phyloP scores from a whole-genome alignment of 2,329 filamentous ascomycete genomes.

The Myriangium duriaei region DNA sequence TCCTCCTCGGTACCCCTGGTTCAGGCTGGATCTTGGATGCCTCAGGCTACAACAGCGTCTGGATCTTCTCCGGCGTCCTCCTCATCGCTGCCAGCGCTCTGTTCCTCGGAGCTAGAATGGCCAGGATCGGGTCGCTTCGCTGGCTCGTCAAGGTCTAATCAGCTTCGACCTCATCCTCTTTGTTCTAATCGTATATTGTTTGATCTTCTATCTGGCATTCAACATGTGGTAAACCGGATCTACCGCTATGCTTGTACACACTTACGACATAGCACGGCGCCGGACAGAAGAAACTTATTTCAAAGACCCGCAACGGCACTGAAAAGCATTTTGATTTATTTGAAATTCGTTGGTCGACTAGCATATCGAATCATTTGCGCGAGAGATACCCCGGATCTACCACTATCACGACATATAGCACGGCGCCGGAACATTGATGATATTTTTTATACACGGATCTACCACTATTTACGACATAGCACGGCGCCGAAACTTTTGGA shows the following conservation, averaged over 20 bases:
- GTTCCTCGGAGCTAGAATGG: neutral
- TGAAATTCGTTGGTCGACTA: too few species aligned
- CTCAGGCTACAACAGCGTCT: slow-evolving; percentile 31
- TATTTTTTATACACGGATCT: neutral
- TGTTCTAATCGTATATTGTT: neutral
- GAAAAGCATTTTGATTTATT: too few species aligned
- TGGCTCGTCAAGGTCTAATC: neutral
- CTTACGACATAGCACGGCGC: neutral
- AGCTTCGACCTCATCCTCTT: neutral
- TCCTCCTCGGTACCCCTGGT: slow-evolving; percentile 45
- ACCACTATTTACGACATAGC: too few species aligned
- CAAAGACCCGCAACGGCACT: too few species aligned
- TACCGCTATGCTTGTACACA: neutral
- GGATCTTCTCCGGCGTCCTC: slow-evolving; percentile 30
- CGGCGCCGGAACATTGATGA: neutral
- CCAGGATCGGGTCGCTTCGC: neutral
- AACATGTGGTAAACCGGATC: neutral
- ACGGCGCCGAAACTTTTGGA: too few species aligned
- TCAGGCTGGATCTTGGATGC: slow-evolving; percentile 40
- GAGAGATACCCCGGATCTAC: neutral
- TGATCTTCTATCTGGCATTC: too few species aligned
- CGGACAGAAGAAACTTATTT: neutral
- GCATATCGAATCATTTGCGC: too few species aligned
- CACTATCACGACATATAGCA: neutral
- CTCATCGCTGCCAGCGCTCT: neutral